These are phyloP conservation scores for Nakaseomyces delphensis DNA, from an alignment of 1,139 yeast genomes.

Conservation along the genomic window DNA sequence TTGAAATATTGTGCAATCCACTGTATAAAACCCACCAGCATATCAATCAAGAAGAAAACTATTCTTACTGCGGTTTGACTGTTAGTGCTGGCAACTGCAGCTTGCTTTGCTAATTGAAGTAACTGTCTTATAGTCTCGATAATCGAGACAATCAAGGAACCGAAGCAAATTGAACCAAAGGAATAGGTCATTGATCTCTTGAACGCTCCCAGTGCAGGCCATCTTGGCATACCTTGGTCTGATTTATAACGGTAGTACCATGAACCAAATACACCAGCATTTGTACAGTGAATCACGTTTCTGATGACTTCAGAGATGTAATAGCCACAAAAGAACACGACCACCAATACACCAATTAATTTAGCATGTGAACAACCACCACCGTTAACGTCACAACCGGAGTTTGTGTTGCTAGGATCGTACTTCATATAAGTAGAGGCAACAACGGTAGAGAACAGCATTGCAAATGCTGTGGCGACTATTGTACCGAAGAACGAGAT, in stretches of 20 bases:
- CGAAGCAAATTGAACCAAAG: constrained; percentile 85
- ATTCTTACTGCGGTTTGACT: constrained; percentile 47
- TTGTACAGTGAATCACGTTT: constrained; percentile 76
- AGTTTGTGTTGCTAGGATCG: constrained; percentile 41
- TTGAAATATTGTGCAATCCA: constrained; percentile 82
- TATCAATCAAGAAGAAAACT: constrained; percentile 48
- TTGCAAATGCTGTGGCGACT: constrained; percentile 54
- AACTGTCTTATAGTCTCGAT: constrained; percentile 56
- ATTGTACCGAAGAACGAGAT: constrained; percentile 60
- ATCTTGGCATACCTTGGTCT: constrained; percentile 71
- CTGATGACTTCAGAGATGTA: constrained; percentile 78
- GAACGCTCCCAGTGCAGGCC: constrained; percentile 77
- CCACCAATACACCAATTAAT: constrained; percentile 56
- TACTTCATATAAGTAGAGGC: constrained; percentile 72
- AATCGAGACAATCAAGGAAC: constrained; percentile 71
- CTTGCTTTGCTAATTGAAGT: constrained; percentile 40
- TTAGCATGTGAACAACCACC: constrained; percentile 62
- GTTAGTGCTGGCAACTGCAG: constrained; percentile 19
- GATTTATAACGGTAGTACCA: constrained; percentile 79
- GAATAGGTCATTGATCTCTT: constrained; percentile 78
- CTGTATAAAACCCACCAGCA: constrained; percentile 56
- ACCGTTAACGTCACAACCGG: constrained; percentile 46
- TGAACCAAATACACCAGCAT: constrained; percentile 80
- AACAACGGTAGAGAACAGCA: constrained; percentile 56
- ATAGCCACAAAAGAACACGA: constrained; percentile 77